Percentiles rank a stretch among this genome's conserved stretches.
These are phyloP conservation scores for Suillus sp. DNA, from an alignment of 768 basidiomycete genomes.

Conservation along the genomic window DNA sequence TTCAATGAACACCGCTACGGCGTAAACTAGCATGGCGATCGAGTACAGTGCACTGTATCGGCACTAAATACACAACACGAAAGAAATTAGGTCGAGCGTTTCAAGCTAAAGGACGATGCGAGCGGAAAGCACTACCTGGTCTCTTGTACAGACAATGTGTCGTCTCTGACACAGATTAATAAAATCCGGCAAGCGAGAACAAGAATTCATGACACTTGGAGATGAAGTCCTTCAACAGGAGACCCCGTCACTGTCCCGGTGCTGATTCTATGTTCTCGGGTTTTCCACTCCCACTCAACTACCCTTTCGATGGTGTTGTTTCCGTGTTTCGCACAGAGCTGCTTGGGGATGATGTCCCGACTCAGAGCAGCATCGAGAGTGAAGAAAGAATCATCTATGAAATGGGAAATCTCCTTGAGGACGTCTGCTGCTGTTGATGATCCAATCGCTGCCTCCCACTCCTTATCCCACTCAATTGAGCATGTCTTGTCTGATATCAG, in stretches of 20 bases:
- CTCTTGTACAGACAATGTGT: not conserved
- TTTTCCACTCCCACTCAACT: too few species aligned
- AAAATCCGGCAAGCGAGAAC: not conserved
- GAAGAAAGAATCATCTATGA: not conserved
- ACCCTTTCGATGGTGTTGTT: too few species aligned
- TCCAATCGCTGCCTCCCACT: conserved; percentile 21
- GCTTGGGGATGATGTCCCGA: too few species aligned
- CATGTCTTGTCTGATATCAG: conserved; percentile 13
- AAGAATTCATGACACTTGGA: not conserved
- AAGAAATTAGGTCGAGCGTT: not conserved
- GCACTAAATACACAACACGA: not conserved
- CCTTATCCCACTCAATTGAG: conserved; percentile 24
- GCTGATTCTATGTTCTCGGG: too few species aligned
- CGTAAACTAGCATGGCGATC: not conserved
- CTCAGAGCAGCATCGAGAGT: too few species aligned
- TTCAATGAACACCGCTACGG: not conserved
- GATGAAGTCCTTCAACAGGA: too few species aligned
- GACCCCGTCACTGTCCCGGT: too few species aligned
- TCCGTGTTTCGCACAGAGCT: too few species aligned
- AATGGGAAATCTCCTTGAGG: conserved; percentile 11
- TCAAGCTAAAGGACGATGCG: not conserved
- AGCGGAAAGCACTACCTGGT: not conserved
- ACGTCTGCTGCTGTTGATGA: conserved; percentile 17
- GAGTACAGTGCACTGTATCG: not conserved
- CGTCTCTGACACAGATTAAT: not conserved